Percentiles rank a stretch among this genome's conserved stretches.
These are phyloP conservation scores for Wickerhamomyces kurtzmanii DNA, from an alignment of 805 yeast species.

Conservation along the genomic window DNA sequence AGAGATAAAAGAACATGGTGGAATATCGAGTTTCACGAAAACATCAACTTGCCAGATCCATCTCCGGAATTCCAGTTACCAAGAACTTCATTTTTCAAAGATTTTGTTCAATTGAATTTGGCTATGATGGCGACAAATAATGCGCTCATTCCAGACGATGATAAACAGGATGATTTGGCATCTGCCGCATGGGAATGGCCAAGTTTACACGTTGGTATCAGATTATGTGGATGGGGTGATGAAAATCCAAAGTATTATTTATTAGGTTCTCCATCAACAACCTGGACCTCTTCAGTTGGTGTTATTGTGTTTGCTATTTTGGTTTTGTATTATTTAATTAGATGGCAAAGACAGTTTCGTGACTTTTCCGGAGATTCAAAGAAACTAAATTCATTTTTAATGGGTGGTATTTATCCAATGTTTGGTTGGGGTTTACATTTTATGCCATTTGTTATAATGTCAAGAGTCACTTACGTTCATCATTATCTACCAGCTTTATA, in stretches of 20 bases:
- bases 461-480: constrained; percentile 79
- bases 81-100: constrained; percentile 66
- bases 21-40: constrained; percentile 69
- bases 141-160: constrained; percentile 70
- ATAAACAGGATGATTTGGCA: constrained; percentile 62
- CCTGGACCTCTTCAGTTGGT: constrained; percentile 62
- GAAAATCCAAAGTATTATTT: constrained; percentile 52
- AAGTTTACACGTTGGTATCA: constrained; percentile 60
- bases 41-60: constrained; percentile 48
- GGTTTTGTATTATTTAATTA: constrained; percentile 22
- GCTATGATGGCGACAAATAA: constrained; percentile 88
- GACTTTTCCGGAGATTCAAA: constrained; percentile 41
- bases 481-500: constrained; percentile 81
- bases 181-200: constrained; percentile 89
- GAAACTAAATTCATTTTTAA: constrained; percentile 41
- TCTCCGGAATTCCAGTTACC: constrained; percentile 58
- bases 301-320: constrained; percentile 41
- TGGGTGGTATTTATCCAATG: constrained; percentile 74
- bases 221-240: constrained; percentile 67
- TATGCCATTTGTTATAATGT: constrained; percentile 71
- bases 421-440: constrained; percentile 76
- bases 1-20: constrained; percentile 86
- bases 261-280: constrained; percentile 70
- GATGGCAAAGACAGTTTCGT: constrained; percentile 76
- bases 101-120: constrained; percentile 63